These are phyloP conservation scores for Barnettozyma salicaria DNA, from an alignment of 805 yeast genomes.

Conservation along the genomic window DNA sequence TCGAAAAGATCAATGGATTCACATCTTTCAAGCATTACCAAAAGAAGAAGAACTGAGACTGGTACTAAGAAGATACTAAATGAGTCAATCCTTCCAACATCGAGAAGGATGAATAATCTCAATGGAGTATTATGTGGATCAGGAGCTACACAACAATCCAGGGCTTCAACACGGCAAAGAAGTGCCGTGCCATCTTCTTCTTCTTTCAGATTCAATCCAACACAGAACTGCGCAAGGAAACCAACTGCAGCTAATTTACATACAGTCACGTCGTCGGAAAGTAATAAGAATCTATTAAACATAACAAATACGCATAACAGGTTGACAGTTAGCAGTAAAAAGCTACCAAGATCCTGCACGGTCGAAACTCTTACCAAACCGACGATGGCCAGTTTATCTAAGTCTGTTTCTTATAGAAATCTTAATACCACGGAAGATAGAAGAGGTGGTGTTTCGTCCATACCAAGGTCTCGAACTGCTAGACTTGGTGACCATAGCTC, in stretches of 20 bases:
- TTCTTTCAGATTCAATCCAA: slow-evolving; percentile 6
- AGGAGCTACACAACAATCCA: neutral
- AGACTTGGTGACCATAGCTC: neutral
- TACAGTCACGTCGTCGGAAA: slow-evolving; percentile 5
- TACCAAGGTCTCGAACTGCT: slow-evolving; percentile 8
- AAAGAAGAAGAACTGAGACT: slow-evolving; percentile 23
- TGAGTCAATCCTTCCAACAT: slow-evolving; percentile 4
- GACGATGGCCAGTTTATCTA: slow-evolving; percentile 20
- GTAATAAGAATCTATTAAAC: slow-evolving; percentile 10
- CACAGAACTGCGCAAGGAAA: neutral
- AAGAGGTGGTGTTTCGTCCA: neutral
- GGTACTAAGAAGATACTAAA: slow-evolving; percentile 7
- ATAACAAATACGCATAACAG: slow-evolving; percentile 8
- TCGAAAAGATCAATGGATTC: slow-evolving; percentile 20
- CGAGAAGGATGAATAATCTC: slow-evolving; percentile 13
- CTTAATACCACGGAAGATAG: slow-evolving; percentile 1
- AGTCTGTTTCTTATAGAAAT: slow-evolving; percentile 16
- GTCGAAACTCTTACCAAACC: slow-evolving; percentile 18
- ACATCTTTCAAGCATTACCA: slow-evolving; percentile 14
- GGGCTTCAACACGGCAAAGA: slow-evolving; percentile 2
- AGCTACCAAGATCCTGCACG: slow-evolving; percentile 19
- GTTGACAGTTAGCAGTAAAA: slow-evolving; percentile 8
- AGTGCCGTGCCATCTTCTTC: slow-evolving; percentile 6
- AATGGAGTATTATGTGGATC: slow-evolving; percentile 5
- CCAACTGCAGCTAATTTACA: neutral